Conservation (phyloP, 2,329 filamentous ascomycete species). For the Xylariaceae sp. region DNA sequence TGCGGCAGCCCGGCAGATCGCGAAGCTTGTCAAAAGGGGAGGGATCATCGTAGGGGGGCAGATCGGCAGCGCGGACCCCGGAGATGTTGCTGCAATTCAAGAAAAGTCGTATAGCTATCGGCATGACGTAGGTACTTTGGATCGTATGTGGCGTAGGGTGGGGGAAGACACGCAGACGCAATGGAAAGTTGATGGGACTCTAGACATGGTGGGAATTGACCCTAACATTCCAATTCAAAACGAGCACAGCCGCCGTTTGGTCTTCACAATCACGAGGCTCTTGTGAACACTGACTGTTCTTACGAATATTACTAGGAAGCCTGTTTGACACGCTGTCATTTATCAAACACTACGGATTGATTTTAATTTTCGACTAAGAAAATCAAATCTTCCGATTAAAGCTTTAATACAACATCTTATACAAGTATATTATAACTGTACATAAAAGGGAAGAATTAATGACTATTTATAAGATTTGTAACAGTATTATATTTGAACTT, state of each 20-base stretch:
- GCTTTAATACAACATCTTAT: too few species aligned
- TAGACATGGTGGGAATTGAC: conserved; percentile 30
- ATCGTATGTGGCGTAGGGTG: conserved; percentile 26
- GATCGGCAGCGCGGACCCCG: conserved; percentile 27
- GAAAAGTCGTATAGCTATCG: conserved; percentile 21
- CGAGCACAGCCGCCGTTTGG: conserved; percentile 27
- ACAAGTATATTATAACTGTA: too few species aligned
- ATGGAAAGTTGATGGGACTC: conserved; percentile 30
- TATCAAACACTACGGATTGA: too few species aligned
- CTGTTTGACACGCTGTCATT: too few species aligned
- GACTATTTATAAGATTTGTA: too few species aligned
- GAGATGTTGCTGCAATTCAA: conserved; percentile 23
- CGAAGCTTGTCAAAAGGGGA: conserved; percentile 24
- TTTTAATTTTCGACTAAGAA: too few species aligned
- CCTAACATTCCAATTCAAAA: conserved; percentile 22
- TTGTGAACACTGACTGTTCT: too few species aligned
- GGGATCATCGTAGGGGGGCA: conserved; percentile 31
- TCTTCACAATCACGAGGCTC: conserved; percentile 30
- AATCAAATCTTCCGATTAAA: too few species aligned
- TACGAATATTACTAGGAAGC: too few species aligned
- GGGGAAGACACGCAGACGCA: conserved; percentile 24
- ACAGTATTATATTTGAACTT: too few species aligned
- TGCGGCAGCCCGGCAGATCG: conserved; percentile 24
- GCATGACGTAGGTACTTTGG: conserved; percentile 24
- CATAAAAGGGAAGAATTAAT: too few species aligned